Evolutionary conservation across 768 basidiomycete species (phyloP), one percentile per base, ranked within the genome.

Genomic region (Lentinus tigrinus): DNA sequence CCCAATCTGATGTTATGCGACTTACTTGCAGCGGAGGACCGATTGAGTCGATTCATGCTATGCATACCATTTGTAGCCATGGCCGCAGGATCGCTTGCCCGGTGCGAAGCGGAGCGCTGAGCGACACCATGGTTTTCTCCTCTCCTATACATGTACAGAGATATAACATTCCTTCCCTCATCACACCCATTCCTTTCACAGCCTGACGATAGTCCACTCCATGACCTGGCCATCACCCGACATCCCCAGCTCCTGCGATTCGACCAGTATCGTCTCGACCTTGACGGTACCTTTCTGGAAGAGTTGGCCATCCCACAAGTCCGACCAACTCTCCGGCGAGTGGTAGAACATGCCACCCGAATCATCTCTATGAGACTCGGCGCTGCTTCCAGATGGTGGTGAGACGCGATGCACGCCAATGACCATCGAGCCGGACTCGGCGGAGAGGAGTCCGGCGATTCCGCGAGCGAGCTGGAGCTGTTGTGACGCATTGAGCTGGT

Each of bases 361-460:
- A 16, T 31, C 14, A 42, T 50, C 34, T 3, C 17, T 4, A 27
- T 40, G 52, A 54, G 47, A n/a, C n/a, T n/a, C n/a, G n/a, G n/a
- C n/a, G n/a, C n/a, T n/a, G n/a, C n/a, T n/a, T n/a, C n/a, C 67
- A 5, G 67, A 63, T 17, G 54, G 61, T 9, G 68, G 76, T n/a
- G n/a, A n/a, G n/a, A n/a, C n/a, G 31, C 57, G 62, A 56, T 81
- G 78, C 26, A 61, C 56, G 17, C 82, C 81, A 56, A 80, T 78
- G 40, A 81, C 76, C 17, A 78, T 59, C 2, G 79, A 78, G 3
- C 80, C 81, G 2, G 77, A 72, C 21, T 65, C 63, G 3, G 74
- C 74, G 0, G 76, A 72, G 19, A 81, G 71, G 10, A 82, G 64
- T 10, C 70, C 70, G 2, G 76, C 78, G 26, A 82, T 62, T 9